Conservation (phyloP, 495 filamentous ascomycete species). For the Lindgomyces ingoldianus region DNA sequence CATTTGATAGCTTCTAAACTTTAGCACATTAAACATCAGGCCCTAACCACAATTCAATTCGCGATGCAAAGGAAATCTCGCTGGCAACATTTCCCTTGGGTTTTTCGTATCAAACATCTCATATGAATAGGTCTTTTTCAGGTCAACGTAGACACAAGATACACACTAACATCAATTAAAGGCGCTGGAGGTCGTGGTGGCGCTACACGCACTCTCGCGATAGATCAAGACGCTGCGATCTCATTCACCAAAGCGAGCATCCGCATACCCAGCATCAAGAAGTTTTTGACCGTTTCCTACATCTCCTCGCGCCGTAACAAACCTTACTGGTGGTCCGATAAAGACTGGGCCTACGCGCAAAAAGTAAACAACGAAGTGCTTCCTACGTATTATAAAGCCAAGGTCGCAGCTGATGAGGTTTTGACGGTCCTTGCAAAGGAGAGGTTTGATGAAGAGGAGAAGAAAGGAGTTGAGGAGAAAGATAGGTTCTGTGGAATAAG, state of each 20-base stretch:
- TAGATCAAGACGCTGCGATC: slow-evolving; percentile 64
- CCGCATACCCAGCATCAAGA: slow-evolving; percentile 59
- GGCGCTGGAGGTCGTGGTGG: slow-evolving; percentile 78
- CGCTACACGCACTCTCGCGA: slow-evolving; percentile 57
- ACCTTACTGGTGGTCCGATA: slow-evolving; percentile 69
- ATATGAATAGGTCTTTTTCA: not conserved
- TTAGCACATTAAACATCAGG: too few relatives aligned
- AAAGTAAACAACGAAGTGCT: slow-evolving; percentile 57
- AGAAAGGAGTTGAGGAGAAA: slow-evolving; percentile 36
- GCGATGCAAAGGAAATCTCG: too few relatives aligned
- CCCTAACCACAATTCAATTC: not conserved
- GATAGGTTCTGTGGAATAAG: slow-evolving; percentile 62
- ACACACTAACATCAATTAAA: slow-evolving; percentile 23
- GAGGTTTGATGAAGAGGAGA: slow-evolving; percentile 43
- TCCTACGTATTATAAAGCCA: slow-evolving; percentile 70
- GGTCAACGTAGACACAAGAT: not conserved
- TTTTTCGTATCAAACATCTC: too few relatives aligned
- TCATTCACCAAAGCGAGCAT: slow-evolving; percentile 69
- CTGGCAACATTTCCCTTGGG: too few relatives aligned
- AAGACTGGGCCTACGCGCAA: slow-evolving; percentile 54
- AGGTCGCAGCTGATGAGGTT: slow-evolving; percentile 72
- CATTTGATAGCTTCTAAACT: too few relatives aligned
- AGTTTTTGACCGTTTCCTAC: slow-evolving; percentile 76
- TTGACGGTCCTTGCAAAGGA: slow-evolving; percentile 58
- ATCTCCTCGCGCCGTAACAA: slow-evolving; percentile 58